phyloP scores from a whole-genome alignment of 1,139 yeast species.

The Protomyces inouyei region DNA sequence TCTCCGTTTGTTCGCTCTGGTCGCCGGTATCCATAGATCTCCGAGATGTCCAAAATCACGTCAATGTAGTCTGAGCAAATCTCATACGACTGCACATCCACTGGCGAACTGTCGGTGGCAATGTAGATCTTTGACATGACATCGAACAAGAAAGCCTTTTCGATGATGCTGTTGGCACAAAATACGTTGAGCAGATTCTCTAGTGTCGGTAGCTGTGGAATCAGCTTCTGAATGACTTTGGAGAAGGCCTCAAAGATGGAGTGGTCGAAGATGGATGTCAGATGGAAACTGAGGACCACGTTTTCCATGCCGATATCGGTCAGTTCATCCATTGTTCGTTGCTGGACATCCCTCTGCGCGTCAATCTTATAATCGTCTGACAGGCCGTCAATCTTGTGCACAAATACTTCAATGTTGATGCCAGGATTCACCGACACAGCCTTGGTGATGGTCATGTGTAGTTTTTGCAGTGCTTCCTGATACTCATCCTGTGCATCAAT shows the following conservation, averaged over 20 bases:
- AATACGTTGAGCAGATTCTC: conserved; percentile 85
- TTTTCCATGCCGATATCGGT: conserved; percentile 86
- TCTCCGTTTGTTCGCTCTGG: conserved; percentile 7
- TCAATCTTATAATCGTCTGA: conserved; percentile 79
- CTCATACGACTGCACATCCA: conserved; percentile 90
- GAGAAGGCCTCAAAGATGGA: conserved; percentile 94
- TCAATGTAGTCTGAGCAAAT: conserved; percentile 97
- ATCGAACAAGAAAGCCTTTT: conserved; percentile 87
- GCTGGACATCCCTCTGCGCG: conserved; percentile 95
- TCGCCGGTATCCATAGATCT: conserved; percentile 38
- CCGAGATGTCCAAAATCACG: conserved; percentile 79
- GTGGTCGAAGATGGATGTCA: conserved; percentile 91
- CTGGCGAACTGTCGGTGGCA: conserved; percentile 94
- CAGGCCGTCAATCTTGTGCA: conserved; percentile 91
- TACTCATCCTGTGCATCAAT: conserved; percentile 91
- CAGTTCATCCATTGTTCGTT: conserved; percentile 87
- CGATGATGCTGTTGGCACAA: conserved; percentile 76
- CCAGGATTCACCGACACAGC: conserved; percentile 82
- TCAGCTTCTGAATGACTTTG: conserved; percentile 81
- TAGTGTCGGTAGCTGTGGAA: conserved; percentile 80
- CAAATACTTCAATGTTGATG: conserved; percentile 83
- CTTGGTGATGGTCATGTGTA: conserved; percentile 81
- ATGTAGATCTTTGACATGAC: conserved; percentile 90
- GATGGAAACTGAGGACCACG: conserved; percentile 82
- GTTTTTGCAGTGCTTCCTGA: conserved; percentile 79